Conservation (phyloP, 1,284 basidiomycete genomes). For the Porogramme epimiltina region DNA sequence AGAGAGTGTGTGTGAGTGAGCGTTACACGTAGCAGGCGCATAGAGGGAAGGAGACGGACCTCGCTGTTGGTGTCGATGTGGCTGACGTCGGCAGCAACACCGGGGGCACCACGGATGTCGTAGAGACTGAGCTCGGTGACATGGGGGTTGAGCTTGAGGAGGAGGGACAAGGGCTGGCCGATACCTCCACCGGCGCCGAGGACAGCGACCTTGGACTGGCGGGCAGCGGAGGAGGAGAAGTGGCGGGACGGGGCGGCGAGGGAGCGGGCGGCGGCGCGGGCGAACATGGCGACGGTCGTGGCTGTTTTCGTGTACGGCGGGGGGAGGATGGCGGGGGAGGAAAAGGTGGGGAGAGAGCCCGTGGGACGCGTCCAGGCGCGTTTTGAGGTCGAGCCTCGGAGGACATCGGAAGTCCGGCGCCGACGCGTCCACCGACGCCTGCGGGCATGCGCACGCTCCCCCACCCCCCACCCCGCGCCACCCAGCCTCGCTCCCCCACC, state of each 20-base stretch:
- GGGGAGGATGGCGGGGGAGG: conserved; percentile 5
- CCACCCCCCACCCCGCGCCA: background rate
- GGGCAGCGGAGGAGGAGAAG: conserved; percentile 79
- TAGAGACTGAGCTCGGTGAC: conserved; percentile 82
- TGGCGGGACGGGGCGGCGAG: conserved; percentile 52
- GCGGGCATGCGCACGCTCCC: background rate
- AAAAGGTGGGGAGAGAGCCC: conserved; percentile 8
- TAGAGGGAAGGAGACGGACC: conserved; percentile 44
- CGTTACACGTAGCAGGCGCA: conserved; percentile 7
- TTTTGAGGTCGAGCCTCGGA: conserved; percentile 21
- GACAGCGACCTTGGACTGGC: conserved; percentile 84
- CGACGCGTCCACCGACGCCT: background rate
- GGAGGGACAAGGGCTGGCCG: conserved; percentile 87
- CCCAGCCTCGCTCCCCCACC: background rate
- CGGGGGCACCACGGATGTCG: conserved; percentile 91
- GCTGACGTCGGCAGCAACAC: conserved; percentile 91
- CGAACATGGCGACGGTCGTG: conserved; percentile 46
- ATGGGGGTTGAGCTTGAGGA: conserved; percentile 85
- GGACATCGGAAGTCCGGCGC: conserved; percentile 16
- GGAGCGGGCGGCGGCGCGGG: conserved; percentile 55
- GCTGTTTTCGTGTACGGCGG: conserved; percentile 11
- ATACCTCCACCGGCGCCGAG: conserved; percentile 94
- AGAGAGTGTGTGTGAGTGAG: too few species aligned
- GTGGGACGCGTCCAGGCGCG: conserved; percentile 16
- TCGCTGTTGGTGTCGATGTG: conserved; percentile 92